A percentile compares a stretch with the other conserved stretches of the same genome.
These are phyloP conservation scores for Zygnema circumcarinatum DNA, from an alignment of 139 green algal genomes.

Conservation along the genomic window DNA sequence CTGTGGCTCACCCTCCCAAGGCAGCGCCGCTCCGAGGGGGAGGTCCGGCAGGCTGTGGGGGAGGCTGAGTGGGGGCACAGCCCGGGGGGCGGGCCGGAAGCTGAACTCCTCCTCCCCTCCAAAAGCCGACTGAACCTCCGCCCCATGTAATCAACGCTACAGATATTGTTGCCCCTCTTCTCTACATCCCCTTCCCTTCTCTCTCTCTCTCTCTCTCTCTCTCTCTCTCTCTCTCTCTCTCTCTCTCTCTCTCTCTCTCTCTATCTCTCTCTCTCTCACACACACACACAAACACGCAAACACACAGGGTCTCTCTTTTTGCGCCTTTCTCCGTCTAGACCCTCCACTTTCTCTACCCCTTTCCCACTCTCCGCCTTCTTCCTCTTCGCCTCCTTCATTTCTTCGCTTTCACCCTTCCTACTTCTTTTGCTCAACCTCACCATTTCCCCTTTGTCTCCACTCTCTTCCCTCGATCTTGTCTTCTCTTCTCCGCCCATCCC, in stretches of 20 bases:
- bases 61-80: no score
- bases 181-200: background rate
- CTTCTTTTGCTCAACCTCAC: background rate
- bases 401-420: background rate
- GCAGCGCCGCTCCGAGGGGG: no score
- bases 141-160: background rate
- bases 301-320: background rate
- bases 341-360: background rate
- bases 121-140: no score
- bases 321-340: background rate
- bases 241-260: background rate
- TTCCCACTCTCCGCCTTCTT: background rate
- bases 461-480: background rate
- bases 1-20: no score
- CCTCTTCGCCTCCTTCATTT: background rate
- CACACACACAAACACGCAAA: background rate
- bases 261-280: background rate
- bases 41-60: no score
- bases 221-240: background rate
- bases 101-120: no score
- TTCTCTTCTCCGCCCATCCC: background rate
- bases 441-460: background rate
- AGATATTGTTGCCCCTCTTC: background rate
- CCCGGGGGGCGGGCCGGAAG: no score
- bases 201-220: background rate